A percentile compares a stretch with the other conserved stretches of the same genome.
Evolutionary conservation across 129 eudicot genomes (phyloP).

Genomic region (Apium graveolens): DNA sequence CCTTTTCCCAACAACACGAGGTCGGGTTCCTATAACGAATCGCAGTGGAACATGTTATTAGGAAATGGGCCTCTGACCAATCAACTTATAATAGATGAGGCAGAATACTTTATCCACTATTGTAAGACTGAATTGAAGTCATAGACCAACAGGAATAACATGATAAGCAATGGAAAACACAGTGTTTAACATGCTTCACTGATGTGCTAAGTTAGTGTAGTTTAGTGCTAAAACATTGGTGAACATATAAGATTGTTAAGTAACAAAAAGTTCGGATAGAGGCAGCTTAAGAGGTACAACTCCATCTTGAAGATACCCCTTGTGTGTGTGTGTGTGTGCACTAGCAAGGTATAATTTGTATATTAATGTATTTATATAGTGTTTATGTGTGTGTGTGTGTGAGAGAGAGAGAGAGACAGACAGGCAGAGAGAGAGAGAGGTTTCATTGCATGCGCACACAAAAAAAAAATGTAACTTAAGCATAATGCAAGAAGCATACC

Average conservation of each 20-base stretch:
- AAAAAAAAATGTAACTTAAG: background rate
- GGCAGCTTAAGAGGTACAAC: background rate
- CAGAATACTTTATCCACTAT: background rate
- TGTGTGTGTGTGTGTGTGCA: background rate
- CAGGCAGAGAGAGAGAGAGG: background rate
- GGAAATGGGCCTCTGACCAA: background rate
- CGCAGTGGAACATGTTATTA: conserved; percentile 3
- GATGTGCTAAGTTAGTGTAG: too few species aligned
- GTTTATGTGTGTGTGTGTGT: background rate
- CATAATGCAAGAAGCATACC: conserved; percentile 37
- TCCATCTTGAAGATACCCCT: background rate
- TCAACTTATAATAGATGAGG: background rate
- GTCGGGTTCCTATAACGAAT: conserved; percentile 7
- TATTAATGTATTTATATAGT: too few species aligned
- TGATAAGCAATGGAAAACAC: background rate
- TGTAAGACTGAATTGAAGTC: background rate
- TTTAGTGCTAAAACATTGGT: background rate
- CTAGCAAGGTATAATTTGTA: background rate
- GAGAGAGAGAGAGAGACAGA: background rate
- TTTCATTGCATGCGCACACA: background rate
- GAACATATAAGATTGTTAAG: background rate
- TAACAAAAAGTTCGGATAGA: background rate
- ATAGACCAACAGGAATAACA: conserved; percentile 4
- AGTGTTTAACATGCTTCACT: background rate
- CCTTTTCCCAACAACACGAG: conserved; percentile 45